Base-by-base conservation (phyloP, 306 rosid species). In the Acmispon strigosus region DNA sequence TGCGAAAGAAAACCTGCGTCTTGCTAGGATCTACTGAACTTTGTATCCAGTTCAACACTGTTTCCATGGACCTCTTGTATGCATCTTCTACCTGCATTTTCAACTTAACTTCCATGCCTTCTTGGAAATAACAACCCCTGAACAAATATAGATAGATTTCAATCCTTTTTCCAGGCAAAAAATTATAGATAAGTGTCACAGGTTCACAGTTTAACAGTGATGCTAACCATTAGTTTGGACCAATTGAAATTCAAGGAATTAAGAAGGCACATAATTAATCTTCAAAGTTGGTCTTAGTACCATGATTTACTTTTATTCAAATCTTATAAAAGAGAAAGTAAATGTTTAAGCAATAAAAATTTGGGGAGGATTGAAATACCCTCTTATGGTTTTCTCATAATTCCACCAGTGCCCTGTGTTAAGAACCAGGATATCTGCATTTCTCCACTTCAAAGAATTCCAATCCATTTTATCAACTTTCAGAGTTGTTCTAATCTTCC, bases 341-440 rank as follows among this genome's bases (percentile, higher is more conserved):
- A 27, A 44, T 3, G 47, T 29, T 29, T 12, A 12, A 67, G 9
- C 10, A 57, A 10, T 8, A 44, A 59, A 51, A n/a, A 6, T n/a
- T 0, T 37, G 3, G 13, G 59, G 52, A 74, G 41, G 12, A 64
- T 77, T 27, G 41, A 65, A 72, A 77, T 88, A 89, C 98, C 92
- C 98, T 86, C 91, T 82, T n/a, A 90, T 76, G 56, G 98, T 92
- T 78, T 92, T 89, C 87, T 85, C 92, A 32, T 85, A 85, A 78
- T 90, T 92, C 98, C 98, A 92, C 96, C 98, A 92, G 69, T 88
- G 98, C 44, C 98, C 96, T n/a, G 98, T 86, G 76, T 90, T 90
- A 47, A 92, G 87, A 69, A 92, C 79, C 79, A 92, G 36, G 42
- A 88, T 66, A 82, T 92, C 92, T 2, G 98, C 96, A 76, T 88